phyloP scores from a whole-genome alignment of 75 land plant genomes.

The Adiantum capillusveneris region DNA sequence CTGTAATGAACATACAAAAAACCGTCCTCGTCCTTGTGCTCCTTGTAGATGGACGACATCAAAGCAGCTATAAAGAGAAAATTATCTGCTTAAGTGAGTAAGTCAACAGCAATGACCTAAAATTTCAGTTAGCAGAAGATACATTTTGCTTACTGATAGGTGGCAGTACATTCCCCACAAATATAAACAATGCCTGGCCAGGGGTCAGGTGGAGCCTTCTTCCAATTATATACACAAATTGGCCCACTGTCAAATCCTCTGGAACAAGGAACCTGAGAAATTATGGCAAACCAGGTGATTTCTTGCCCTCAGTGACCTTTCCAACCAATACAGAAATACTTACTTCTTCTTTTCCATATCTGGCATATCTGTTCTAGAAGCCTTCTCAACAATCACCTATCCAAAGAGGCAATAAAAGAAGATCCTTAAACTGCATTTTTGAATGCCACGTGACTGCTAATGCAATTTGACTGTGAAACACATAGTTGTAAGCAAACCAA shows the following conservation, averaged over 20 bases:
- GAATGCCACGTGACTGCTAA: no score
- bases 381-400: constrained; percentile 26
- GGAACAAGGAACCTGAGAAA: constrained; percentile 61
- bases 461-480: no score
- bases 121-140: no score
- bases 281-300: no score
- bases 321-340: no score
- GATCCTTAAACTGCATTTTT: no score
- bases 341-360: constrained; percentile 29
- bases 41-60: constrained; percentile 50
- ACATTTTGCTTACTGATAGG: constrained; percentile 45
- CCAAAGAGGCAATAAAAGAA: no score
- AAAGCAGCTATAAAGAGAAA: constrained; percentile 42
- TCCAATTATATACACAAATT: constrained; percentile 65
- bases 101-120: constrained; percentile 2
- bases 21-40: constrained; percentile 76
- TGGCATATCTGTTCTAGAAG: constrained; percentile 11
- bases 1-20: constrained; percentile 81
- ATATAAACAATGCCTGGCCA: constrained; percentile 77
- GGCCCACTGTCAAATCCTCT: constrained; percentile 78
- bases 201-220: constrained; percentile 51
- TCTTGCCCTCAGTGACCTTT: no score
- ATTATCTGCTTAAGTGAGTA: constrained; percentile 1
- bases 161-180: constrained; percentile 66
- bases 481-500: no score